These are phyloP conservation scores for Canavalia ensiformis DNA, from an alignment of 306 rosid species.

Conservation along the genomic window DNA sequence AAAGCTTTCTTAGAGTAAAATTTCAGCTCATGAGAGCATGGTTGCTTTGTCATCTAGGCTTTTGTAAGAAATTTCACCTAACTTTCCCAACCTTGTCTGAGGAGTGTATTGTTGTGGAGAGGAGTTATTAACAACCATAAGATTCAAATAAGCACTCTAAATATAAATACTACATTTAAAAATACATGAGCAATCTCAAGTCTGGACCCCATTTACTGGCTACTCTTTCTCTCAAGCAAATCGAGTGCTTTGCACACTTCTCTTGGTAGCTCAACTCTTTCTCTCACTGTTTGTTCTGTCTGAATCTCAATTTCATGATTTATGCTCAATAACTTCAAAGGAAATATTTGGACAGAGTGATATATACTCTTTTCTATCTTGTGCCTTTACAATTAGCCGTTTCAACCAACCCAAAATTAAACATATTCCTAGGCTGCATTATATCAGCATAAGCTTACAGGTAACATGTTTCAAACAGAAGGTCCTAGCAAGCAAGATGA, in stretches of 20 bases:
- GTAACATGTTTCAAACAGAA: not conserved
- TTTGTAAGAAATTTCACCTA: conserved; percentile 25
- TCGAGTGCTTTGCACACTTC: not conserved
- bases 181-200: not conserved
- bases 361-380: not conserved
- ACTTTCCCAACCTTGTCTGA: conserved; percentile 8
- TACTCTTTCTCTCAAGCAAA: not conserved
- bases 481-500: no score
- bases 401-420: not conserved
- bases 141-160: not conserved
- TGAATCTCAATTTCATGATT: not conserved
- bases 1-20: conserved; percentile 17
- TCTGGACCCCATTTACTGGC: not conserved
- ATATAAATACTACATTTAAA: conserved; percentile 1
- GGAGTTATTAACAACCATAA: conserved; percentile 2
- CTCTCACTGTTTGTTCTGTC: conserved; percentile 12
- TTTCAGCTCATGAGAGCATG: conserved; percentile 8
- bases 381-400: not conserved
- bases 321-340: conserved; percentile 20
- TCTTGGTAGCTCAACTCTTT: not conserved
- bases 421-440: not conserved
- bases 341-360: conserved; percentile 10
- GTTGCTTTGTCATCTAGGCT: conserved; percentile 6
- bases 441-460: not conserved
- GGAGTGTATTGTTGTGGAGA: not conserved